phyloP scores from a whole-genome alignment of 352 stramenopile genomes.

The Globisporangium solare region DNA sequence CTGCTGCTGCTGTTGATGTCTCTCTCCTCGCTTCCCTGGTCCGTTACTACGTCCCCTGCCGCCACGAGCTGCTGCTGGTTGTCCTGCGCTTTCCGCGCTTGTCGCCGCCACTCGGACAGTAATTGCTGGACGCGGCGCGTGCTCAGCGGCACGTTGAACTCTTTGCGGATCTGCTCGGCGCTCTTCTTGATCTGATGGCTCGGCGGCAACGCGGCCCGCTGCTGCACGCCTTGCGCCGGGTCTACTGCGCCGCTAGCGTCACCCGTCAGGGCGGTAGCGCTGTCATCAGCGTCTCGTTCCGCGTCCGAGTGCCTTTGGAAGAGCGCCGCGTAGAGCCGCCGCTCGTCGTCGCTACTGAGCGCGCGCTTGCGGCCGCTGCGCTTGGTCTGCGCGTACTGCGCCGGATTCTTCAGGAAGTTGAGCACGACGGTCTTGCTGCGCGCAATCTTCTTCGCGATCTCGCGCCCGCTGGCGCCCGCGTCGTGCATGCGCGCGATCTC shows the following conservation, averaged over 20 bases:
- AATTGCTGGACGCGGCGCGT: conserved; percentile 53
- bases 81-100: conserved; percentile 31
- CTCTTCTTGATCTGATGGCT: conserved; percentile 24
- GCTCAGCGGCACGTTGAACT: conserved; percentile 47
- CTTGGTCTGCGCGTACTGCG: conserved; percentile 44
- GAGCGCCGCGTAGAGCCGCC: conserved; percentile 32
- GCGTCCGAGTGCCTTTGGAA: conserved; percentile 8
- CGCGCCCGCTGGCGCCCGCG: conserved; percentile 33
- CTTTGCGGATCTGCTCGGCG: conserved; percentile 38
- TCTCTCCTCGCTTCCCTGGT: not conserved
- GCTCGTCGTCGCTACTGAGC: conserved; percentile 37
- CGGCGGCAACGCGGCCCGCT: too few species aligned
- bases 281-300: not conserved
- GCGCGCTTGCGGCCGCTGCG: conserved; percentile 46
- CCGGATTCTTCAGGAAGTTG: conserved; percentile 43
- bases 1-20: not conserved
- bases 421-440: conserved; percentile 61
- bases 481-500: conserved; percentile 39
- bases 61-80: conserved; percentile 10
- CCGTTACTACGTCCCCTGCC: not conserved
- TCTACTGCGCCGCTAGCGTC: not conserved
- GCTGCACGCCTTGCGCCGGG: not conserved
- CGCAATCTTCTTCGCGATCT: conserved; percentile 41
- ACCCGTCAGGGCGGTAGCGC: not conserved
- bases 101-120: conserved; percentile 40